A percentile compares a stretch with the other conserved stretches of the same genome.
Evolutionary conservation across 495 filamentous ascomycete genomes (phyloP).

Genomic region (Hypoxylon cercidicola): DNA sequence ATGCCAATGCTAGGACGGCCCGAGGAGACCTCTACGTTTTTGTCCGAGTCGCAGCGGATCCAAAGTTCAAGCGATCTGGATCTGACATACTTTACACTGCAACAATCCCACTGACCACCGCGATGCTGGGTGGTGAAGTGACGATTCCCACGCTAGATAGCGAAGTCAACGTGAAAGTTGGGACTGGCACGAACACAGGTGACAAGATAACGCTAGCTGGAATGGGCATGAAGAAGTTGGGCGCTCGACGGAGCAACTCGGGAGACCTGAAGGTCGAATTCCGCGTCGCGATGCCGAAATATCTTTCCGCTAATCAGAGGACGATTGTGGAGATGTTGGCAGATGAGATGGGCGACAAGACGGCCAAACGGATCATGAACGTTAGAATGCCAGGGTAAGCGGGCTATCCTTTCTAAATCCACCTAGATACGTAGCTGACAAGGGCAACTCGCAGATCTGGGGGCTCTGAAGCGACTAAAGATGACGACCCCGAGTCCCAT

Average conservation of each 20-base stretch:
- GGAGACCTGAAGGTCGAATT: constrained; percentile 94
- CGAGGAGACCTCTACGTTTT: constrained; percentile 89
- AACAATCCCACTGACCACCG: constrained; percentile 89
- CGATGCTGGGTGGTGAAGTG: constrained; percentile 89
- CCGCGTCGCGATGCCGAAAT: constrained; percentile 94
- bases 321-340: constrained; percentile 94
- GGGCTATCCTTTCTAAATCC: neutral
- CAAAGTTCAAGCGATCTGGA: constrained; percentile 84
- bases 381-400: constrained; percentile 52
- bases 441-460: constrained; percentile 14
- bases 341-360: constrained; percentile 91
- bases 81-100: constrained; percentile 94
- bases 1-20: constrained; percentile 66
- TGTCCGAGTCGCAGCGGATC: constrained; percentile 83
- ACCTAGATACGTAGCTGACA: constrained; percentile 5
- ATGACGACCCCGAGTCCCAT: constrained; percentile 57
- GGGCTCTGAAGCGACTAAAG: constrained; percentile 33
- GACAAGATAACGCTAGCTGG: constrained; percentile 87
- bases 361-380: constrained; percentile 90
- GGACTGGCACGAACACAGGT: constrained; percentile 90
- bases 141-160: constrained; percentile 89
- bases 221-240: constrained; percentile 90
- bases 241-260: constrained; percentile 59
- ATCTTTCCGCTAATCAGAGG: constrained; percentile 86
- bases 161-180: constrained; percentile 86